Evolutionary conservation across 306 rosid species (phyloP).

Genomic region (Rubus idaeus): DNA sequence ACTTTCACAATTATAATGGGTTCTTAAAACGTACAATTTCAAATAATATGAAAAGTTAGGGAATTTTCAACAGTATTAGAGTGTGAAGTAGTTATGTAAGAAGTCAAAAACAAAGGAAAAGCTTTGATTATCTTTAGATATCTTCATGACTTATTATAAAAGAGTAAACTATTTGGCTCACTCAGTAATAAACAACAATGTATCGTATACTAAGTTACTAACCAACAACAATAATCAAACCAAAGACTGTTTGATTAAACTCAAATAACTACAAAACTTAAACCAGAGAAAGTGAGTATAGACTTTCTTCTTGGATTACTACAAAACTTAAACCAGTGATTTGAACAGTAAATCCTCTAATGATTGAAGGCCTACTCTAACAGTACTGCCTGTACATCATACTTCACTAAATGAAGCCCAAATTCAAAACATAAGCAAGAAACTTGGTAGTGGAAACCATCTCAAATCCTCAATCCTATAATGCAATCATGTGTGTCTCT

Average conservation of each 20-base stretch:
- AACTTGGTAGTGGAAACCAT: conserved; percentile 2
- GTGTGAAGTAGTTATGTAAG: not conserved
- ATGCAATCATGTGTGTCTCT: conserved; percentile 21
- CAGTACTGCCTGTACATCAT: conserved; percentile 21
- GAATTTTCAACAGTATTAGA: not conserved
- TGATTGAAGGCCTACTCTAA: conserved; percentile 11
- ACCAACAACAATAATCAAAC: conserved; percentile 1
- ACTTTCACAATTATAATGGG: not conserved
- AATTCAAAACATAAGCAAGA: not conserved
- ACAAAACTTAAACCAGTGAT: not conserved
- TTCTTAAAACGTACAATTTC: not conserved
- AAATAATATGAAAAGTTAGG: not conserved
- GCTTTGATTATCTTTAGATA: not conserved
- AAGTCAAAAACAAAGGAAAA: not conserved
- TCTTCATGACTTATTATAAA: no score
- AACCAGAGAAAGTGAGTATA: not conserved
- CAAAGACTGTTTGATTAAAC: conserved; percentile 13
- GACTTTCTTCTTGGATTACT: not conserved
- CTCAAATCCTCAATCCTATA: conserved; percentile 11
- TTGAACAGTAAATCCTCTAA: conserved; percentile 10
- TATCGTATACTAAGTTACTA: not conserved
- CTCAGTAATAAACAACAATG: not conserved
- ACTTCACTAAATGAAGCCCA: conserved; percentile 25
- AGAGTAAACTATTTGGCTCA: not conserved
- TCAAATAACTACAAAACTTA: conserved; percentile 10